Evolutionary conservation across 2,329 filamentous ascomycete species (phyloP).

Genomic region (Orbilia blumenaviensis): DNA sequence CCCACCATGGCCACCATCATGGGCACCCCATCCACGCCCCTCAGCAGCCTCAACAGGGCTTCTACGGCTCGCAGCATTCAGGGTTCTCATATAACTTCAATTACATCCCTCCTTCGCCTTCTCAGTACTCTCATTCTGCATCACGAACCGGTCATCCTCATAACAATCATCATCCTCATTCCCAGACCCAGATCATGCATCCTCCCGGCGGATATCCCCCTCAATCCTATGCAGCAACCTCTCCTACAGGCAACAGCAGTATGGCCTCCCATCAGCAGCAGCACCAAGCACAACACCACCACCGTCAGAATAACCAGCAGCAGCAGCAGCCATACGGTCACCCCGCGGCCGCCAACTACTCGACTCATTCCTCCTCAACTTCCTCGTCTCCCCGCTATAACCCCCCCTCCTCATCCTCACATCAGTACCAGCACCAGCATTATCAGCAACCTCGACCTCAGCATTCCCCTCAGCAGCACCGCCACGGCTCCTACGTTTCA

Average conservation of each 20-base stretch:
- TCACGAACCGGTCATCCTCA: neutral
- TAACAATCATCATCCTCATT: neutral
- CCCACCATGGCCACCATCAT: constrained; percentile 8
- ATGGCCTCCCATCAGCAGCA: constrained; percentile 7
- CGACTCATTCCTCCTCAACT: neutral
- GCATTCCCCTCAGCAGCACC: constrained; percentile 12
- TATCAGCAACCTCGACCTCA: neutral
- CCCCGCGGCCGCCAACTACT: constrained; percentile 4
- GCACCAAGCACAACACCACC: too few species aligned
- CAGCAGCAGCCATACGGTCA: constrained; percentile 8
- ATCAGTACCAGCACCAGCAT: neutral
- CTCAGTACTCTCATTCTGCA: neutral
- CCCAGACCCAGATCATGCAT: neutral
- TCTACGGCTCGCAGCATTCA: constrained; percentile 42
- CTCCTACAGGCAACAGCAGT: neutral
- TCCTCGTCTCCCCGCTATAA: constrained; percentile 25
- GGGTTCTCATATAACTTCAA: constrained; percentile 50
- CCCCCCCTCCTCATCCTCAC: neutral
- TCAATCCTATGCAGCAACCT: neutral
- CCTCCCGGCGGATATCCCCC: constrained; percentile 12
- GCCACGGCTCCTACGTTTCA: constrained; percentile 1
- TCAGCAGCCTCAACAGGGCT: constrained; percentile 7
- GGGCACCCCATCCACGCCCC: neutral
- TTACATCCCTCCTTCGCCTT: constrained; percentile 30
- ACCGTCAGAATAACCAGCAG: neutral